Evolutionary conservation across 2,329 filamentous ascomycete genomes (phyloP), one percentile per base, ranked within the genome.

Genomic region (Madurella mycetomatis): DNA sequence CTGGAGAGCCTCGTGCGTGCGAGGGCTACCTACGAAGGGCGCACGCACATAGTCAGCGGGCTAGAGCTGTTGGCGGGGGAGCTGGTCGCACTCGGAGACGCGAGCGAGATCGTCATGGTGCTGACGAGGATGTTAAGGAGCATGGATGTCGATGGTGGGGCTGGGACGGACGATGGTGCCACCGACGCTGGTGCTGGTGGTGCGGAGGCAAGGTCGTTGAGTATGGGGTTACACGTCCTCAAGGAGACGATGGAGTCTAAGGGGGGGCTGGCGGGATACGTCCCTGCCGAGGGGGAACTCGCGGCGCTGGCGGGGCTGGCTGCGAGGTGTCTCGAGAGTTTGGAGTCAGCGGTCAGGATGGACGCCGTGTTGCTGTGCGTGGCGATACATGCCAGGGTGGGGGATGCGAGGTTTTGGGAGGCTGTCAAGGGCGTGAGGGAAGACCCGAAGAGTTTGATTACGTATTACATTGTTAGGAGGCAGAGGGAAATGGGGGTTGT

Each of bases 311-410:
- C 78, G 1, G 69, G 61, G 9, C 71, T 86, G 18, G 75, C 81
- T 3, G 72, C 72, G n/a, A 73, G 76, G 43, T 85, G 82, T 59
- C 73, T 86, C 16, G 81, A 83, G 58, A 84, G 80, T 59, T 66
- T 72, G 25, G 82, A 85, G 63, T 84, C 81, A 46, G 82, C 79
- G 7, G 83, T 86, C 8, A 76, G 83, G 41, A 88, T 90, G 77
- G 87, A 88, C 57, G 86, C 87, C n/a, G 85, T 91, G 44, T 84
- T 89, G 66, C 76, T 91, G n/a, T 90, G 87, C 63, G 84, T 90
- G 25, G 83, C 85, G 55, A 71, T 91, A 57, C 86, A 91, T 66
- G 75, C 77, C 45, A 71, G 80, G 11, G 76, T 86, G 9, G 83
- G 83, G 12, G 82, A 85, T 51, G 69, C 64, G 9, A 65, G 65